Base-by-base conservation (phyloP, 805 yeast genomes). In the Saccharomycopsis fermentans region DNA sequence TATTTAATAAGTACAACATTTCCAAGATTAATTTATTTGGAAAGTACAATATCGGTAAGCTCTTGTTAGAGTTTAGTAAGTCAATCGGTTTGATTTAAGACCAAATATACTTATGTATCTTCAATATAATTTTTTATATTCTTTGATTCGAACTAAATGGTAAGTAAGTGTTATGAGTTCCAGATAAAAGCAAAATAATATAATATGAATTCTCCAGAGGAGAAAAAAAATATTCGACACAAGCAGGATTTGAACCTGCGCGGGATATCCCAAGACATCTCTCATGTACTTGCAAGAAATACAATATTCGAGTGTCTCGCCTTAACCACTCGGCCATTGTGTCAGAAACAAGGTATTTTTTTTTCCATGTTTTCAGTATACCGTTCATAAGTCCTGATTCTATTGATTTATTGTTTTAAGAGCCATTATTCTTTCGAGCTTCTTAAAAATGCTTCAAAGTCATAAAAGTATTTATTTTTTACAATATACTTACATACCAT, bases 201-300 rank as follows among this genome's bases (percentile, higher is more conserved):
- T 19, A 40, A 11, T 17, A 24, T 19, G 8, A 21, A 21, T n/a
- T 16, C 12, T 16, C 21, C 8, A 5, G 32, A 27, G 8, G 8
- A 27, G n/a, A 12, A 21, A 61, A 68, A 68, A 69, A 66, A 63
- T 65, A 61, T 56, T 51, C 76, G 75, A 71, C 75, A 73, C 71
- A 74, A 67, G 76, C 75, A 71, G 75, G 75, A 70, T 70, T 71
- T 68, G 75, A 71, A 71, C 75, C 72, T 65, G 74, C 75, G 75
- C 75, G 74, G 77, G 76, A 70, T 65, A 72, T 73, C 76, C 76
- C 76, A 73, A 71, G 71, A 70, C 75, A 72, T 73, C 62, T 50
- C 72, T 62, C 60, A 51, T 19, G 43, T 47, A 12, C 16, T 8
- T 43, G 29, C 12, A 54, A 51, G 52, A 6, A 24, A 29, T 47